Evolutionary conservation across 768 basidiomycete genomes (phyloP), one percentile per base, ranked within the genome.

Genomic region (Exidia glandulosa): DNA sequence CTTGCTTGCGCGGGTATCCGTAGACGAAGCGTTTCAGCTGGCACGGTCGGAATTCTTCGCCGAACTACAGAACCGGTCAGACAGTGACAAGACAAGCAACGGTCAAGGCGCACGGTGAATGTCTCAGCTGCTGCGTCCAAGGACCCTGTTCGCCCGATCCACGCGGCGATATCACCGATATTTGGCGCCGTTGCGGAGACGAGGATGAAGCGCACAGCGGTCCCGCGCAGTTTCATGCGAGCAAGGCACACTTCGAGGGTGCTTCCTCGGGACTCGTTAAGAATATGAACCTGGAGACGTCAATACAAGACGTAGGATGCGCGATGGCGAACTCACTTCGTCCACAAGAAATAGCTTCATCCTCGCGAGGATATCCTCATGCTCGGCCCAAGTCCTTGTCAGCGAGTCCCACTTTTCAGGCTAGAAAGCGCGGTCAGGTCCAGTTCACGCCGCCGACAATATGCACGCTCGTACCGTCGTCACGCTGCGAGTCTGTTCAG

Each of bases 331-430:
- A 60, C 74, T 56, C 59, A 90, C 93, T 74, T 95, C 93, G 65
- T 96, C 93, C n/a, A 96, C 86, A 47, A 96, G 81, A 65, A 96
- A 87, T 27, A 97, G 76, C 50, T 82, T 78, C 36, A 95, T 80
- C 57, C 84, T 81, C 4, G 85, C 80, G 27, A 93, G 72, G 33
- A 89, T 81, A 30, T 79, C 74, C n/a, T 78, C 74, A 63, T 90
- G 82, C 57, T 83, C 82, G 57, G 74, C 71, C 84, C 88, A 94
- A 66, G 84, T 88, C 48, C 95, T 79, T 5, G 94, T 97, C 59
- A 99, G 72, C 56, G 90, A 88, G 65, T 98, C 95, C 88, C 92
- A 94, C 72, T 99, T 99, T 73, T 99, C 95, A 2, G 89, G 90
- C n/a, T n/a, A n/a, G n/a, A n/a, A n/a, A n/a, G n/a, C n/a, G n/a